Percentiles rank a stretch among this genome's conserved stretches.
Conservation (phyloP, 2,329 filamentous ascomycete species). For the Emydomyces testavorans region DNA sequence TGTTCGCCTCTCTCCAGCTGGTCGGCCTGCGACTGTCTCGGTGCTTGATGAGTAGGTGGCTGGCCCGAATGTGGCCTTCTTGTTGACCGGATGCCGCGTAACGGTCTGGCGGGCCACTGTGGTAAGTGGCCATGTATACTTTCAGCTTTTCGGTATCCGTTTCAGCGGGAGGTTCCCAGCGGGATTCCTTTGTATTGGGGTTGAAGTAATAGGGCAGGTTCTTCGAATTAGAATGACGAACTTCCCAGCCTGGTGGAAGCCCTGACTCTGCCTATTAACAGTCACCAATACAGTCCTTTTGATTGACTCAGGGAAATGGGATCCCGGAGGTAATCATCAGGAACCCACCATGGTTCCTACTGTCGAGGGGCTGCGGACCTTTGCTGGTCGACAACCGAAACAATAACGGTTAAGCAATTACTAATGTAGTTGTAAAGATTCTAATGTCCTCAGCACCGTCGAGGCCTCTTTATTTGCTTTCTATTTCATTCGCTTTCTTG, state of each 20-base stretch:
- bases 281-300: slow-evolving; percentile 8
- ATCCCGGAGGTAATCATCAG: slow-evolving; percentile 2
- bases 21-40: slow-evolving; percentile 73
- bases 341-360: slow-evolving; percentile 10
- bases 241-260: slow-evolving; percentile 80
- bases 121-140: slow-evolving; percentile 80
- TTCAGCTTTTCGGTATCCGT: slow-evolving; percentile 90
- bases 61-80: slow-evolving; percentile 81
- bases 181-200: slow-evolving; percentile 67
- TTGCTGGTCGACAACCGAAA: not conserved
- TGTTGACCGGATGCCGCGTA: slow-evolving; percentile 30
- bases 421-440: not conserved
- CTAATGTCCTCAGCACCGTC: not conserved
- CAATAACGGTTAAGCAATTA: not conserved
- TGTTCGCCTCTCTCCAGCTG: slow-evolving; percentile 85
- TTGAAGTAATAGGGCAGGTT: slow-evolving; percentile 99
- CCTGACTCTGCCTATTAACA: slow-evolving; percentile 55
- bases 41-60: slow-evolving; percentile 91
- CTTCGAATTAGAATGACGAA: slow-evolving; percentile 95
- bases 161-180: slow-evolving; percentile 84
- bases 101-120: slow-evolving; percentile 45
- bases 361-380: not conserved
- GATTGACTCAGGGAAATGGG: not conserved
- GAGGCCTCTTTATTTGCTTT: not conserved
- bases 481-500: not conserved